A percentile compares a stretch with the other conserved stretches of the same genome.
phyloP scores from a whole-genome alignment of 2,329 filamentous ascomycete genomes.

The Botrytis fragariae region DNA sequence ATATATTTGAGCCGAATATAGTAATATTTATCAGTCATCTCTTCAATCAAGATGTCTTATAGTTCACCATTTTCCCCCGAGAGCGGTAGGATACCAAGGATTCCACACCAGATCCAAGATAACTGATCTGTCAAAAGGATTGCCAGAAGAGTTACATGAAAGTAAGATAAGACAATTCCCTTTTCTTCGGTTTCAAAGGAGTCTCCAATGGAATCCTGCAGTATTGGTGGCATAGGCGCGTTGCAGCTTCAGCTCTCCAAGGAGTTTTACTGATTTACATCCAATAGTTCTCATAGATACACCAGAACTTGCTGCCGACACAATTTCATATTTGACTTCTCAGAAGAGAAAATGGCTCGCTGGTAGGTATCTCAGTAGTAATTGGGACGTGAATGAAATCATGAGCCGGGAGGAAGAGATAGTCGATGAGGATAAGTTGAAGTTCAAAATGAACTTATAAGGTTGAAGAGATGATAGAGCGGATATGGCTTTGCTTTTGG shows the following conservation, averaged over 20 bases:
- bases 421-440: neutral
- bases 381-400: neutral
- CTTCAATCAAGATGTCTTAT: neutral
- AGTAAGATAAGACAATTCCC: neutral
- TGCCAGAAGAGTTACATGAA: neutral
- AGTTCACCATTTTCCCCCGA: neutral
- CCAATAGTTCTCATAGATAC: neutral
- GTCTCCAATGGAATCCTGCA: neutral
- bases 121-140: neutral
- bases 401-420: neutral
- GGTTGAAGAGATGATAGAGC: neutral
- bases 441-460: neutral
- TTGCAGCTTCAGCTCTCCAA: neutral
- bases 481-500: neutral
- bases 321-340: neutral
- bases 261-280: neutral
- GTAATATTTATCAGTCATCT: neutral
- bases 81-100: neutral
- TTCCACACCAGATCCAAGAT: neutral
- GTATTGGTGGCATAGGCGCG: neutral
- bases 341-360: neutral
- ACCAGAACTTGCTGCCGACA: neutral
- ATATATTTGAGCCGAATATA: neutral
- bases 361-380: neutral
- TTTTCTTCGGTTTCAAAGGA: neutral